Evolutionary conservation across 139 green algal species (phyloP).

Genomic region (Coccomyxa sp.): DNA sequence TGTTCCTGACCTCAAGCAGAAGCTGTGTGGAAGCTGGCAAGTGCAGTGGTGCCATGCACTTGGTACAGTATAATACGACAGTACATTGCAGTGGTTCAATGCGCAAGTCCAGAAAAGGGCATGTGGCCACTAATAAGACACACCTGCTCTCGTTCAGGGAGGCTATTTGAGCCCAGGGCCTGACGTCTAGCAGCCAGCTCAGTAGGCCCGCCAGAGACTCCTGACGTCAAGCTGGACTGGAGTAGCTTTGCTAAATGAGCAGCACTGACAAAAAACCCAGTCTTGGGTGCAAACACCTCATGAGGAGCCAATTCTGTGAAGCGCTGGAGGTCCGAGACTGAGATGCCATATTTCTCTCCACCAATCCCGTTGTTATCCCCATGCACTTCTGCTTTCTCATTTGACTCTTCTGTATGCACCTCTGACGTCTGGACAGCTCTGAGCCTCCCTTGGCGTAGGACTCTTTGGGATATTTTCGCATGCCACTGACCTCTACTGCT

Average conservation of each 20-base stretch:
- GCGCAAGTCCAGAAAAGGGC: too few species aligned
- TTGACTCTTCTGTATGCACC: slow-evolving; percentile 8
- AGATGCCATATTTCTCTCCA: not conserved
- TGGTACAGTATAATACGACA: too few species aligned
- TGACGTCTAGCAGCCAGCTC: slow-evolving; percentile 10
- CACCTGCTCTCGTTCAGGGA: slow-evolving; percentile 14
- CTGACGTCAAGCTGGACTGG: slow-evolving; percentile 10
- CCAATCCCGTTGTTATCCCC: too few species aligned
- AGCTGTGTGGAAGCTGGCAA: too few species aligned
- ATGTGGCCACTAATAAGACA: not conserved
- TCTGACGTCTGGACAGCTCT: slow-evolving; percentile 1
- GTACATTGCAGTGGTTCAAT: too few species aligned
- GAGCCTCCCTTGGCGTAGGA: not conserved
- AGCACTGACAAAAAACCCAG: slow-evolving; percentile 7
- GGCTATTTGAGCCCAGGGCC: slow-evolving; percentile 24
- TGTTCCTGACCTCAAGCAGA: too few species aligned
- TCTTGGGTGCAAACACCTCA: not conserved
- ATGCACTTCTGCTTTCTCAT: not conserved
- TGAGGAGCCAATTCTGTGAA: not conserved
- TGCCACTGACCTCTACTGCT: too few species aligned
- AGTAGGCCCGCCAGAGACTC: slow-evolving; percentile 5
- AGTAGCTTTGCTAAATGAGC: slow-evolving; percentile 19
- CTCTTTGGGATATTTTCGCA: too few species aligned
- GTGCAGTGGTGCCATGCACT: too few species aligned
- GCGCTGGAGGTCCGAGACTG: not conserved